Evolutionary conservation across 164 flowering plant species (phyloP), one percentile per base, ranked within the genome.

Genomic region (Euptelea pleiosperma): DNA sequence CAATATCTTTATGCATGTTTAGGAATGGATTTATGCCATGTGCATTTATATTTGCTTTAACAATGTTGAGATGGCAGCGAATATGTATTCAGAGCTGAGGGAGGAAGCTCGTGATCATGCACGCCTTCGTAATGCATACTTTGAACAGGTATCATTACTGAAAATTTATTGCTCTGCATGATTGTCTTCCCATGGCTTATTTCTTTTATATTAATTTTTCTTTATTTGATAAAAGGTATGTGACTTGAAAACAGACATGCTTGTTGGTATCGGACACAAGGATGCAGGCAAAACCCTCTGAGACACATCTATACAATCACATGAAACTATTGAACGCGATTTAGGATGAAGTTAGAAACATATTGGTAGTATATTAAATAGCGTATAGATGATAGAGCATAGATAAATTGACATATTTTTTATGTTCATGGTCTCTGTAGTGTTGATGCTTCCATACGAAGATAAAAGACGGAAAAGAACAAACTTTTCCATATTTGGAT

Each of bases 81-180:
- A 77, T 71, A 65, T 94, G 85, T 91, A 91, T 67, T 73, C 96
- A 54, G 99, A 91, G 50, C 59, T 80, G 66, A 80, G 99, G 66
- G 99, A 82, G 59, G 99, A 91, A 69, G 99, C 98, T 65, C 87
- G 89, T 40, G 96, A 87, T 65, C 87, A 89, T 79, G 98, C 99
- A 62, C 89, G 96, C 26, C 28, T 91, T 42, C 83, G 98, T 15
- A 94, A 94, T 80, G 89, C 78, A 33, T 94, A 75, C 67, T 89
- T 94, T 75, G 99, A 94, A 51, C 97, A 94, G 99, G 99, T 91
- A 74, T 51, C 30, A 7, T 14, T 37, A 11, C 35, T 51, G 31
- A 41, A 18, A 51, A 31, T 12, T 52, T 42, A 22, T n/a, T 19
- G n/a, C n/a, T n/a, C n/a, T n/a, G n/a, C n/a, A n/a, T n/a, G n/a